Evolutionary conservation across 768 basidiomycete species (phyloP), one percentile per base, ranked within the genome.

Genomic region (Boletales sp.): DNA sequence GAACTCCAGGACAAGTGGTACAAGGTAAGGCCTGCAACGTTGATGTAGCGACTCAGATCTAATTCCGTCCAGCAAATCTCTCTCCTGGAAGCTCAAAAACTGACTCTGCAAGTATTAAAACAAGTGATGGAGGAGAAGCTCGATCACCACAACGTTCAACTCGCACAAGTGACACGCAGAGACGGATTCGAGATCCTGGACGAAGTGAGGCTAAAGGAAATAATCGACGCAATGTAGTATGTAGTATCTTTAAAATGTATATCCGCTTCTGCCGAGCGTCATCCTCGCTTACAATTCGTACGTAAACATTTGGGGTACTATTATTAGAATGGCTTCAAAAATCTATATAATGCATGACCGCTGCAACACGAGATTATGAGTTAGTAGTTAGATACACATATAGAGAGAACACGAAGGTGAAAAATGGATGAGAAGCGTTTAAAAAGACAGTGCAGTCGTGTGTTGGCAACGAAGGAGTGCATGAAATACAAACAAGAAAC

Each of bases 41-140:
- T 27, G 24, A 27, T 5, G 24, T 3, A 27, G 7, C 24, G 24
- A 27, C 24, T 5, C 24, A 7, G 24, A 27, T 27, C 24, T 57
- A 48, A 61, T 32, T 4, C 24, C 9, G 2, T 36, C 48, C n/a
- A 98, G 95, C 84, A 85, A 82, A 95, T 98, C 84, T 85, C 87
- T 8, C 74, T 98, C 19, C 70, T 77, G 56, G 93, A 97, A 69
- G 97, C 94, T 0, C 91, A 97, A 58, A 74, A 81, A 35, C 73
- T 98, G 54, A 87, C 90, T 4, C 73, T 98, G 45, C 85, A 83
- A 55, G 91, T 98, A 40, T 74, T 98, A 54, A 98, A 99, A 74
- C 94, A 98, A 73, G 97, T 98, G 39, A 99, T 98, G 97, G 97
- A 98, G 69, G 97, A 98, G 74, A 97, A 97, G 69, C 81, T 99